phyloP scores from a whole-genome alignment of 305 asterid genomes.

The Fraxinus ornus region DNA sequence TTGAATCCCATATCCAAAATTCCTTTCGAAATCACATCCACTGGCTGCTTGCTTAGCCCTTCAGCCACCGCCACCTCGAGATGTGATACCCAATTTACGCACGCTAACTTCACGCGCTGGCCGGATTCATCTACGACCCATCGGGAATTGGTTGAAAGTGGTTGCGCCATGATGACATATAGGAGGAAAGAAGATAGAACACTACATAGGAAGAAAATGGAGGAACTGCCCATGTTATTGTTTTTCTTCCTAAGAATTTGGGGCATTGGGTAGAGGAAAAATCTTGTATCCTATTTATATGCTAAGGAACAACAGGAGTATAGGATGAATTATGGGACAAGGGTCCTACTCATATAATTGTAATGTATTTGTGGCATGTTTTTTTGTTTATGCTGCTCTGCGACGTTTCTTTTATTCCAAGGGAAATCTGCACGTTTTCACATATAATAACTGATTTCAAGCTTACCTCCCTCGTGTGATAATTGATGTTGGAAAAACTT shows the following conservation, averaged over 20 bases:
- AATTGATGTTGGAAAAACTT: slow-evolving; percentile 25
- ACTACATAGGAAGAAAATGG: slow-evolving; percentile 9
- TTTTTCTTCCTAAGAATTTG: neutral
- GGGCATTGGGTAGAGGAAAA: neutral
- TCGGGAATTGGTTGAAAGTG: slow-evolving; percentile 64
- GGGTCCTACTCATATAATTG: neutral
- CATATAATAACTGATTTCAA: neutral
- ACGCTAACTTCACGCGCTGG: slow-evolving; percentile 71
- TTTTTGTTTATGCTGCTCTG: neutral
- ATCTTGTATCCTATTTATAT: neutral
- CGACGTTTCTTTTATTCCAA: neutral
- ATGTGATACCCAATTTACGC: slow-evolving; percentile 90
- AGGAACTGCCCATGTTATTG: slow-evolving; percentile 25
- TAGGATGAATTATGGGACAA: neutral
- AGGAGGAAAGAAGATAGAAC: slow-evolving; percentile 1
- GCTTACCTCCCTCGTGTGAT: neutral
- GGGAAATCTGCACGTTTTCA: neutral
- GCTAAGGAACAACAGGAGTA: neutral
- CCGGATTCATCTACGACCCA: slow-evolving; percentile 79
- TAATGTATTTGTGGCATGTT: neutral
- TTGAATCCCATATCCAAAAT: slow-evolving; percentile 69
- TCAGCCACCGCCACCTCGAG: slow-evolving; percentile 85
- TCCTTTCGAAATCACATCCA: slow-evolving; percentile 57
- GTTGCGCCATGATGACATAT: slow-evolving; percentile 27
- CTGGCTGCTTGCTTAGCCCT: slow-evolving; percentile 82